Conservation (phyloP, 1,284 basidiomycete species). For the Cystobasidium pallidum region DNA sequence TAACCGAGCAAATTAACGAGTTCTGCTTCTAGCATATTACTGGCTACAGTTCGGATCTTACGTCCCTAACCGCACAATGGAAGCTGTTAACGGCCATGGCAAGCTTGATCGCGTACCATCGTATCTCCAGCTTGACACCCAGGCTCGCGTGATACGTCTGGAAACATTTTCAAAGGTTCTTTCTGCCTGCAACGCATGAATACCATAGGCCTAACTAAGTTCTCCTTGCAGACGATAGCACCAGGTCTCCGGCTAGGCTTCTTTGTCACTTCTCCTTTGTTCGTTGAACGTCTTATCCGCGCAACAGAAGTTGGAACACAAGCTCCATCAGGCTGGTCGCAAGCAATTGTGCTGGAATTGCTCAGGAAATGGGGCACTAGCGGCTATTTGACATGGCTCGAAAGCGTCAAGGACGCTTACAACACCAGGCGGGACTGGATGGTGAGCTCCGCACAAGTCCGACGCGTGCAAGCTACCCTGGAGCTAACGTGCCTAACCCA, state of each 20-base stretch:
- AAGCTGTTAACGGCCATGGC: conserved; percentile 6
- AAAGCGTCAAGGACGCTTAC: conserved; percentile 65
- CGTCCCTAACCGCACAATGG: not conserved
- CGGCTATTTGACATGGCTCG: conserved; percentile 75
- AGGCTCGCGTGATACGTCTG: conserved; percentile 75
- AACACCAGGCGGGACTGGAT: conserved; percentile 32
- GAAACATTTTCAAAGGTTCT: conserved; percentile 70
- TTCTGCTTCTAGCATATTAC: conserved; percentile 63
- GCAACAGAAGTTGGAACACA: conserved; percentile 73
- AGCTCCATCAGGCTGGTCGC: conserved; percentile 70
- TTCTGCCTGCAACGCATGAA: not conserved
- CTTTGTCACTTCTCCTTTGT: conserved; percentile 19
- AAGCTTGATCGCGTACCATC: conserved; percentile 64
- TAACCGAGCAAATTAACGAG: not conserved
- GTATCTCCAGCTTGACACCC: conserved; percentile 73
- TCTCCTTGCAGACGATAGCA: conserved; percentile 56
- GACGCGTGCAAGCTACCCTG: not conserved
- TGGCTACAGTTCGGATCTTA: conserved; percentile 63
- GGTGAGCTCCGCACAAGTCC: not conserved
- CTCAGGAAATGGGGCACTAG: conserved; percentile 68
- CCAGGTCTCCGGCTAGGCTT: conserved; percentile 30
- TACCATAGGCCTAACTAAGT: too few relatives aligned
- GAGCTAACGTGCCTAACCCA: not conserved
- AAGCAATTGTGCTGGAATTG: conserved; percentile 67
- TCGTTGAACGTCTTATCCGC: conserved; percentile 68